Conservation (phyloP, 805 yeast species). For the Yamadazyma nakazawae region DNA sequence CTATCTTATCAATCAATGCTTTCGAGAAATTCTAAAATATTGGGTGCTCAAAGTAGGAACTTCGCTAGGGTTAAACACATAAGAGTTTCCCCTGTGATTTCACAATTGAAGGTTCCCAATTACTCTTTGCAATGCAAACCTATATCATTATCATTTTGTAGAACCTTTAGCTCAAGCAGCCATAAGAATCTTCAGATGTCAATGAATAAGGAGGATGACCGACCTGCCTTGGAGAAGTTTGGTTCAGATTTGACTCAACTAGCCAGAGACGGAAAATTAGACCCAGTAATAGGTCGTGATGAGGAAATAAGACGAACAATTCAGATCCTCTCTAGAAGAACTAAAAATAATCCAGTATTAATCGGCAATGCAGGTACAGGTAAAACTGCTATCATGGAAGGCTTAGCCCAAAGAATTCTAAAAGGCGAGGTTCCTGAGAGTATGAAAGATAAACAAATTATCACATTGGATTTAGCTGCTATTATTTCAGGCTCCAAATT, state of each 20-base stretch:
- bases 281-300: slow-evolving; percentile 96
- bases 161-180: slow-evolving; percentile 21
- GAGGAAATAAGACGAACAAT: slow-evolving; percentile 92
- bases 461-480: slow-evolving; percentile 83
- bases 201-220: slow-evolving; percentile 46
- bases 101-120: neutral
- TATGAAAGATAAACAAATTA: slow-evolving; percentile 79
- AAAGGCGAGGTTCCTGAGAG: slow-evolving; percentile 93
- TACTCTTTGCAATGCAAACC: neutral
- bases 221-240: slow-evolving; percentile 75
- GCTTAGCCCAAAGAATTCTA: slow-evolving; percentile 88
- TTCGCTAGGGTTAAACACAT: neutral
- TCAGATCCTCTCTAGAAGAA: slow-evolving; percentile 86
- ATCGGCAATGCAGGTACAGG: slow-evolving; percentile 99
- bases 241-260: slow-evolving; percentile 84
- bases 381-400: slow-evolving; percentile 95
- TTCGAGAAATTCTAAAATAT: slow-evolving; percentile 1
- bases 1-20: neutral
- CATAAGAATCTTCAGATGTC: slow-evolving; percentile 31
- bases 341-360: slow-evolving; percentile 92
- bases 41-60: neutral
- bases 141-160: neutral
- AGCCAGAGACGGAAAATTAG: slow-evolving; percentile 86
- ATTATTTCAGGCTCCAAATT: slow-evolving; percentile 93
- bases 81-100: neutral